Conservation (phyloP, 352 stramenopile genomes). For the Phytophthora idaei region DNA sequence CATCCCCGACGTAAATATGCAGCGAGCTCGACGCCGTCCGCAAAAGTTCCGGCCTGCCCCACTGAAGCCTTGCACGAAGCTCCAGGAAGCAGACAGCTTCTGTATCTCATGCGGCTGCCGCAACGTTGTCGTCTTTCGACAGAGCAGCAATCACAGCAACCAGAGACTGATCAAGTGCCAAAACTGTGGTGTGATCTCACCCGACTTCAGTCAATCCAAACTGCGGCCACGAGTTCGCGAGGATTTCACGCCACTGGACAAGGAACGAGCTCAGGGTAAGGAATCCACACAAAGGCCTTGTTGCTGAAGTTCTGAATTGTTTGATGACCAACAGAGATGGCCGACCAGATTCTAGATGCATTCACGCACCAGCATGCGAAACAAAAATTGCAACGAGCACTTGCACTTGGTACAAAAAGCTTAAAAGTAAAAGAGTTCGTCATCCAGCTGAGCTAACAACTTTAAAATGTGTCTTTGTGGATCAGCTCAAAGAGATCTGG, state of each 20-base stretch:
- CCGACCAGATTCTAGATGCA: slow-evolving; percentile 53
- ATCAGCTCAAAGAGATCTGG: slow-evolving; percentile 51
- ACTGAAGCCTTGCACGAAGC: slow-evolving; percentile 16
- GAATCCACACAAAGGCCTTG: background rate
- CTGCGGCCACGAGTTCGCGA: slow-evolving; percentile 23
- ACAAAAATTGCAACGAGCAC: slow-evolving; percentile 45
- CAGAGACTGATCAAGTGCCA: slow-evolving; percentile 50
- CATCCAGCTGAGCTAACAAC: background rate
- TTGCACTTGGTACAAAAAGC: slow-evolving; percentile 15
- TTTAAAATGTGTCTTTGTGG: background rate
- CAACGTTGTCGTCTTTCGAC: slow-evolving; percentile 39
- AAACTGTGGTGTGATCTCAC: slow-evolving; percentile 52
- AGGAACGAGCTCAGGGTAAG: slow-evolving; percentile 31
- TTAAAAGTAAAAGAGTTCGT: background rate
- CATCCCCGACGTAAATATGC: slow-evolving; percentile 14
- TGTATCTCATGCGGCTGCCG: slow-evolving; percentile 61
- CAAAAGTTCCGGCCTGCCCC: slow-evolving; percentile 18
- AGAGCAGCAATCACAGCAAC: background rate
- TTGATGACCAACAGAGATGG: slow-evolving; percentile 38
- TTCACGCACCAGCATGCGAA: slow-evolving; percentile 45
- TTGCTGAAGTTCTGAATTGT: background rate
- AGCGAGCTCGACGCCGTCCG: slow-evolving; percentile 20
- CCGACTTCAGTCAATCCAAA: slow-evolving; percentile 49
- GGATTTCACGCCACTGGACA: slow-evolving; percentile 39
- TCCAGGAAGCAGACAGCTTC: slow-evolving; percentile 39